These are phyloP conservation scores for Oropetium thomaeum DNA, from an alignment of 176 grass and related monocot species.

Conservation along the genomic window DNA sequence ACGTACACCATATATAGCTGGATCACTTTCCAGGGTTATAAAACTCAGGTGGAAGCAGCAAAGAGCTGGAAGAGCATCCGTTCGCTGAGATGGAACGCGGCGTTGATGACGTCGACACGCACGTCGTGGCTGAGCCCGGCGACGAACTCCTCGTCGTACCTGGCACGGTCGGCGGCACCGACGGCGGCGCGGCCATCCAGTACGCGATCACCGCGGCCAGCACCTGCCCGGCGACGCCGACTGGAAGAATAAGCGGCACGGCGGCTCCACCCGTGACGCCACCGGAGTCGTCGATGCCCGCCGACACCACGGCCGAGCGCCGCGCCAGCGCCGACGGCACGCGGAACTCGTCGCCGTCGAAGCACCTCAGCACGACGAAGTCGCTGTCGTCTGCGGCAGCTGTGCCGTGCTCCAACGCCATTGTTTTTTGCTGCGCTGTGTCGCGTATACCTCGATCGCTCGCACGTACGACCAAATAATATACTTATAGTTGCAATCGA, in stretches of 20 bases:
- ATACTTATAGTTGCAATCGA: not conserved
- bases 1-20: too few species aligned
- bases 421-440: not conserved
- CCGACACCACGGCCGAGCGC: not conserved
- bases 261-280: not conserved
- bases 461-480: too few species aligned
- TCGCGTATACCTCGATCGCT: not conserved
- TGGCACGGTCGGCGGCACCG: not conserved
- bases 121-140: constrained; percentile 26
- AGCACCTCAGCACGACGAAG: constrained; percentile 26
- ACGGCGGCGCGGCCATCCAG: not conserved
- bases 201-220: constrained; percentile 24
- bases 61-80: constrained; percentile 19
- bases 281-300: not conserved
- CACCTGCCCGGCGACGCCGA: not conserved
- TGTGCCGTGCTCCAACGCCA: not conserved
- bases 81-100: constrained; percentile 22
- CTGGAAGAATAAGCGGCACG: not conserved
- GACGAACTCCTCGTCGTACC: constrained; percentile 17
- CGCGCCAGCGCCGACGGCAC: not conserved
- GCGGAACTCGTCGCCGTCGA: constrained; percentile 29
- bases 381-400: not conserved
- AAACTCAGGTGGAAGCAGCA: too few species aligned
- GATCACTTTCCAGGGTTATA: too few species aligned
- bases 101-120: constrained; percentile 28